A percentile compares a stretch with the other conserved stretches of the same genome.
Conservation (phyloP, 805 yeast genomes). For the Phaffomyces thermotolerans region DNA sequence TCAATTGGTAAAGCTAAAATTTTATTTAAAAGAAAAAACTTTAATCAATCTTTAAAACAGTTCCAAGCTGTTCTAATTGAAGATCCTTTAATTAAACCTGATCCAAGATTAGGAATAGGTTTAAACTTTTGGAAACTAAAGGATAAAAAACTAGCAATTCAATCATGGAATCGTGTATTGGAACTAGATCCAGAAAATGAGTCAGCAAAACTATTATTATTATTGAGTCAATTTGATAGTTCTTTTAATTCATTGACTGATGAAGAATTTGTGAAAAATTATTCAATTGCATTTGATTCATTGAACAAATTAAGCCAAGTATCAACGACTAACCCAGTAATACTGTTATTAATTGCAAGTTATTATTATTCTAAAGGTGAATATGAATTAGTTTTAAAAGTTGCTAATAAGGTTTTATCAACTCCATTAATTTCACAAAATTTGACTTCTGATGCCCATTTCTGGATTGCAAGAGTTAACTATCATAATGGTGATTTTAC, state of each 20-base stretch:
- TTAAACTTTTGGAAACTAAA: slow-evolving; percentile 86
- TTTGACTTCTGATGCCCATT: slow-evolving; percentile 53
- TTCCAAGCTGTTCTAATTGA: slow-evolving; percentile 77
- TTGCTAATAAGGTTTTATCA: slow-evolving; percentile 45
- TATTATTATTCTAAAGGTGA: slow-evolving; percentile 67
- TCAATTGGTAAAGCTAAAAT: slow-evolving; percentile 80
- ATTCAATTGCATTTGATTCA: slow-evolving; percentile 50
- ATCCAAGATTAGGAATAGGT: slow-evolving; percentile 92
- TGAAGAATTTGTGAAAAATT: slow-evolving; percentile 53
- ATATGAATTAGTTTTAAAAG: slow-evolving; percentile 46
- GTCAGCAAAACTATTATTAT: slow-evolving; percentile 58
- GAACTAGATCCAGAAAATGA: slow-evolving; percentile 55
- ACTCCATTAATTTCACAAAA: slow-evolving; percentile 31
- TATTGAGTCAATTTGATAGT: slow-evolving; percentile 60
- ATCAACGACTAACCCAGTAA: slow-evolving; percentile 46
- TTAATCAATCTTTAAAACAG: slow-evolving; percentile 62
- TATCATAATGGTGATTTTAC: slow-evolving; percentile 54
- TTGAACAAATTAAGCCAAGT: slow-evolving; percentile 28
- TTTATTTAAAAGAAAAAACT: slow-evolving; percentile 64
- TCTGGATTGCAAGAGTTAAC: slow-evolving; percentile 82
- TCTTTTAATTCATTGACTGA: slow-evolving; percentile 49
- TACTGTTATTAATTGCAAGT: slow-evolving; percentile 60
- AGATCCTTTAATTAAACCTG: slow-evolving; percentile 77
- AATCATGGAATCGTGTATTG: slow-evolving; percentile 76
- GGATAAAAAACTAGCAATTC: slow-evolving; percentile 66